phyloP scores from a whole-genome alignment of 1,139 yeast genomes.

The Suhomyces wounanorum region DNA sequence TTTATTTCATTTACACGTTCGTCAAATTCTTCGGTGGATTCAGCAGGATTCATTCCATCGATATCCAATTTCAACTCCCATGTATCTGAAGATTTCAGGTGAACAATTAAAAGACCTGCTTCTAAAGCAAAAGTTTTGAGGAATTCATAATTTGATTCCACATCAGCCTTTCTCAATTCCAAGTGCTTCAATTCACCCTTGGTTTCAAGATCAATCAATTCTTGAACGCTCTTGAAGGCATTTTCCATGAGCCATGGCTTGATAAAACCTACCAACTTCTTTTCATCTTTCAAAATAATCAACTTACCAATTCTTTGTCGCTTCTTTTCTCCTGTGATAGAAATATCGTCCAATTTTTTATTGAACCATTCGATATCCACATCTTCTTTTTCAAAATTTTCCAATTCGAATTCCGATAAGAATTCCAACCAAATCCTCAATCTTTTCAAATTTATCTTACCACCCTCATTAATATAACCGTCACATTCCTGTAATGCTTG shows the following conservation, averaged over 20 bases:
- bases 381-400: conserved; percentile 75
- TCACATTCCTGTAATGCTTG: conserved; percentile 71
- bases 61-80: conserved; percentile 66
- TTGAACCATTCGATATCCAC: conserved; percentile 93
- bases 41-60: conserved; percentile 70
- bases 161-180: conserved; percentile 50
- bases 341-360: conserved; percentile 76
- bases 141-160: conserved; percentile 55
- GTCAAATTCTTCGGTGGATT: conserved; percentile 61
- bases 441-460: conserved; percentile 74
- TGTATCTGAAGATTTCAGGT: conserved; percentile 54
- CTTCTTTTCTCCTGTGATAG: conserved; percentile 69
- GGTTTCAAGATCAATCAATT: conserved; percentile 40
- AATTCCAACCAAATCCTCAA: conserved; percentile 73
- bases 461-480: conserved; percentile 84
- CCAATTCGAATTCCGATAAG: conserved; percentile 72
- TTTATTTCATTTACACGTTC: conserved; percentile 49
- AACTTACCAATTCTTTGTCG: conserved; percentile 68
- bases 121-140: conserved; percentile 64
- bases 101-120: conserved; percentile 64
- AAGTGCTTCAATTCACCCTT: conserved; percentile 50
- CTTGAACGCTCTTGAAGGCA: conserved; percentile 27
- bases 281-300: conserved; percentile 70
- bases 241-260: conserved; percentile 69
- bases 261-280: conserved; percentile 58